Evolutionary conservation across 2,329 filamentous ascomycete species (phyloP).

Genomic region (Cladosporium sp.): DNA sequence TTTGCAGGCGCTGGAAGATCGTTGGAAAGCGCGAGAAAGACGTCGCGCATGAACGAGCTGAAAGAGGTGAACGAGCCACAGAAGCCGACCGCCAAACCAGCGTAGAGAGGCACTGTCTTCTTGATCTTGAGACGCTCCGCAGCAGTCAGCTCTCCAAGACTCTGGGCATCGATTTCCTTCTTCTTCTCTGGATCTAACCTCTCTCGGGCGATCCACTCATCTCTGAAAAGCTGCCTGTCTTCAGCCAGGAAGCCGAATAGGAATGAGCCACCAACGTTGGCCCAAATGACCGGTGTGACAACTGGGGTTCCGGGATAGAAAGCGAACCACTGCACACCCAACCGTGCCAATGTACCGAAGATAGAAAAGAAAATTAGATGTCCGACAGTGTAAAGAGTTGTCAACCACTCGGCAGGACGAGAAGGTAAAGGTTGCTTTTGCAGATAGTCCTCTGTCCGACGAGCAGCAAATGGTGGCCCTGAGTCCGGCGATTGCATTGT

Average conservation of each 20-base stretch:
- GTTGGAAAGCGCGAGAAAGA: conserved; percentile 75
- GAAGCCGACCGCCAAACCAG: conserved; percentile 80
- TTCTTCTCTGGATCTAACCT: conserved; percentile 28
- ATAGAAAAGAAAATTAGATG: conserved; percentile 84
- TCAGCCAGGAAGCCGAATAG: conserved; percentile 83
- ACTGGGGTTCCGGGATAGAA: conserved; percentile 74
- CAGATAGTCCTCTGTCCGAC: background rate
- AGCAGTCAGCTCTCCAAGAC: conserved; percentile 32
- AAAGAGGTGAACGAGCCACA: conserved; percentile 90
- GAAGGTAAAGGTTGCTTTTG: background rate
- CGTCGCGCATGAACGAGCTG: conserved; percentile 76
- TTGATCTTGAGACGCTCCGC: conserved; percentile 53
- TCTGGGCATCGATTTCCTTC: conserved; percentile 27
- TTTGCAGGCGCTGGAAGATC: conserved; percentile 55
- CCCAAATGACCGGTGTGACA: conserved; percentile 73
- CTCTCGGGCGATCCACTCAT: conserved; percentile 54
- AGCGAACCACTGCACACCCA: conserved; percentile 76
- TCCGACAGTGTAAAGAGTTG: conserved; percentile 59
- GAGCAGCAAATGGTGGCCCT: conserved; percentile 34
- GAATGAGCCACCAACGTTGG: conserved; percentile 77
- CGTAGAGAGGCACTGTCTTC: conserved; percentile 83
- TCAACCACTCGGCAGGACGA: background rate
- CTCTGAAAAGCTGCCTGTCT: conserved; percentile 69
- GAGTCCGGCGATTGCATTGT: conserved; percentile 49
- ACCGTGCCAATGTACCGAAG: conserved; percentile 74